Evolutionary conservation across 169 alveolate genomes (phyloP).

Genomic region (Toxoplasma gondii): DNA sequence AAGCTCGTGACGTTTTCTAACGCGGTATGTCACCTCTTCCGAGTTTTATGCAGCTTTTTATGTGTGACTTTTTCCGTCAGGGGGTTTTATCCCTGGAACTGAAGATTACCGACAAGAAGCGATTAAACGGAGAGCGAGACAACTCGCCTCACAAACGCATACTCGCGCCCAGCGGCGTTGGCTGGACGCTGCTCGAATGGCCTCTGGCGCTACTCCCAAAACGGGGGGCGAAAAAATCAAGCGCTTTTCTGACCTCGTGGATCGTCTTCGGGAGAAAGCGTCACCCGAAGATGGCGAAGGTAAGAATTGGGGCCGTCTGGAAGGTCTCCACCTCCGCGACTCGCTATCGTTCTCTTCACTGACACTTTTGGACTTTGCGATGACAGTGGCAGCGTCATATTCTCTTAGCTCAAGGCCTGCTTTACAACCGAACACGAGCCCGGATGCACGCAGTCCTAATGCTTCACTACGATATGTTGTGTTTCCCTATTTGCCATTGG

Average conservation of each 20-base stretch:
- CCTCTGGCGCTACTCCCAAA: neutral
- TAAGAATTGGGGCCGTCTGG: neutral
- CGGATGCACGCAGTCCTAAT: too few relatives aligned
- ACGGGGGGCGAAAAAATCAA: neutral
- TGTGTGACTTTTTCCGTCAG: neutral
- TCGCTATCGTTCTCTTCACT: too few relatives aligned
- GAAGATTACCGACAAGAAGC: neutral
- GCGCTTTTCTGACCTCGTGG: neutral
- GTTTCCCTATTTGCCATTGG: too few relatives aligned
- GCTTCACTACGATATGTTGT: too few relatives aligned
- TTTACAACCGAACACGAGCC: too few relatives aligned
- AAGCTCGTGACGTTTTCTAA: too few relatives aligned
- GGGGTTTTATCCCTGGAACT: neutral
- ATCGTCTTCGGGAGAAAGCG: neutral
- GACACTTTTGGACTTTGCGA: too few relatives aligned
- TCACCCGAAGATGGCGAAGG: neutral
- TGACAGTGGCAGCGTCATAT: too few relatives aligned
- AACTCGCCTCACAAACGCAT: slow-evolving; percentile 1
- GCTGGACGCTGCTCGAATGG: slow-evolving; percentile 1
- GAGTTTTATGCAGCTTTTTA: too few relatives aligned
- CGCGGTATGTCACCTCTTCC: too few relatives aligned
- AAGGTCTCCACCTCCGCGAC: too few relatives aligned
- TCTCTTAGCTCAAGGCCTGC: too few relatives aligned
- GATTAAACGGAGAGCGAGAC: neutral
- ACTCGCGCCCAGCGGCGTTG: neutral